Evolutionary conservation across 208 protist species (phyloP).

Genomic region (Crithidia acanthocephali): DNA sequence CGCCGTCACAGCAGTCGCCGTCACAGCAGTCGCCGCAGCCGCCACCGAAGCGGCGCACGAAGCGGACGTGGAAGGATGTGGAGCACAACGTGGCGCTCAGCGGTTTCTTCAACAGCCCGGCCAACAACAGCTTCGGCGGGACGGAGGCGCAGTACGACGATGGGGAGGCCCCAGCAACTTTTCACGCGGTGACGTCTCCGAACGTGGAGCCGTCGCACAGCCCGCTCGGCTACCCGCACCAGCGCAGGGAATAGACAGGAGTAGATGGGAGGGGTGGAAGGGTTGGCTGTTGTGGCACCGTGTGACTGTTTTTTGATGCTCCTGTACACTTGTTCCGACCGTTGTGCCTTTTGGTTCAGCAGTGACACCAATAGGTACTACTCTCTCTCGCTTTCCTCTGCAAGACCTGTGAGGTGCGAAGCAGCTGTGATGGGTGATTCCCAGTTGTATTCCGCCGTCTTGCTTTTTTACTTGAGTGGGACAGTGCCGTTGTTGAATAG

Average conservation of each 20-base stretch:
- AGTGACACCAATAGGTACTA: no score
- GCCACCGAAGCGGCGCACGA: slow-evolving; percentile 5
- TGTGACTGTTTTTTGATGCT: no score
- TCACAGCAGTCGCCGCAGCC: background rate
- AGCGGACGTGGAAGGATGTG: slow-evolving; percentile 33
- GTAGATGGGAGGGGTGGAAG: no score
- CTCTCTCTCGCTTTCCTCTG: no score
- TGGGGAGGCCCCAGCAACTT: background rate
- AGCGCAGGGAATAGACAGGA: background rate
- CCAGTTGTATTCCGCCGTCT: no score
- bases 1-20: no score
- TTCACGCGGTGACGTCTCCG: background rate
- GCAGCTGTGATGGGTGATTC: no score
- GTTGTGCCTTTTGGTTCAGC: no score
- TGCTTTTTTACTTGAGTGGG: no score
- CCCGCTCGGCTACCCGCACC: background rate
- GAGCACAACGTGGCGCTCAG: slow-evolving; percentile 42
- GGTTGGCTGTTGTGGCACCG: no score
- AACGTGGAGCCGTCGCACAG: slow-evolving; percentile 2
- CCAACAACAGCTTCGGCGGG: slow-evolving; percentile 11
- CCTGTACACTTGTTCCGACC: no score
- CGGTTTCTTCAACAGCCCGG: slow-evolving; percentile 37
- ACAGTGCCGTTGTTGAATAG: background rate
- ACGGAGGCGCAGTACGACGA: slow-evolving; percentile 1
- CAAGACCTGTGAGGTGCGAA: no score